Evolutionary conservation across 306 rosid genomes (phyloP).

Genomic region (Pachyrhizus erosus): DNA sequence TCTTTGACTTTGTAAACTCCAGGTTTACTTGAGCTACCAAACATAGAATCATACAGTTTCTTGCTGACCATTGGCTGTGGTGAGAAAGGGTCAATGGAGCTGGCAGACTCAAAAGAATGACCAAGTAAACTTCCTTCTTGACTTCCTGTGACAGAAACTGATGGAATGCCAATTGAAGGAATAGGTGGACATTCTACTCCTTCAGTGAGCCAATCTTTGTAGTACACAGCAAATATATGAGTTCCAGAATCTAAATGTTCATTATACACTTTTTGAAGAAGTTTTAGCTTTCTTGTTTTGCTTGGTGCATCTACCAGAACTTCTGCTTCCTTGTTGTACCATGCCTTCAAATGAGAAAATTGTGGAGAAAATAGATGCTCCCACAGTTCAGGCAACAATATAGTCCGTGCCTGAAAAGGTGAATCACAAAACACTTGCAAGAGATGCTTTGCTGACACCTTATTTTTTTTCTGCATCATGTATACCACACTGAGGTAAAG

Average conservation of each 20-base stretch:
- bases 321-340: conserved; percentile 68
- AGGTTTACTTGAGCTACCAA: conserved; percentile 49
- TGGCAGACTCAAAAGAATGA: conserved; percentile 56
- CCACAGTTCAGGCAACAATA: conserved; percentile 80
- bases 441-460: conserved; percentile 76
- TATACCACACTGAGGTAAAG: conserved; percentile 82
- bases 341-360: conserved; percentile 65
- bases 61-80: conserved; percentile 75
- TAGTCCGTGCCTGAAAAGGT: conserved; percentile 70
- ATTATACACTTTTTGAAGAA: conserved; percentile 63
- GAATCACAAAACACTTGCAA: conserved; percentile 82
- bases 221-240: conserved; percentile 63
- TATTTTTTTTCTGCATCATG: conserved; percentile 64
- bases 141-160: conserved; percentile 47
- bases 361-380: conserved; percentile 74
- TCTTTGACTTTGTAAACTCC: conserved; percentile 49
- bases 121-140: conserved; percentile 49
- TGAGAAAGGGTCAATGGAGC: conserved; percentile 61
- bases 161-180: conserved; percentile 69
- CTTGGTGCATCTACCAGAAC: conserved; percentile 51
- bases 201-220: conserved; percentile 87
- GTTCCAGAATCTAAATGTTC: conserved; percentile 80
- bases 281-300: conserved; percentile 55
- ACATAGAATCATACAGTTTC: conserved; percentile 72
- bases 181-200: conserved; percentile 70